Evolutionary conservation across 1,284 basidiomycete genomes (phyloP).

Genomic region (Xanthoconium separans): DNA sequence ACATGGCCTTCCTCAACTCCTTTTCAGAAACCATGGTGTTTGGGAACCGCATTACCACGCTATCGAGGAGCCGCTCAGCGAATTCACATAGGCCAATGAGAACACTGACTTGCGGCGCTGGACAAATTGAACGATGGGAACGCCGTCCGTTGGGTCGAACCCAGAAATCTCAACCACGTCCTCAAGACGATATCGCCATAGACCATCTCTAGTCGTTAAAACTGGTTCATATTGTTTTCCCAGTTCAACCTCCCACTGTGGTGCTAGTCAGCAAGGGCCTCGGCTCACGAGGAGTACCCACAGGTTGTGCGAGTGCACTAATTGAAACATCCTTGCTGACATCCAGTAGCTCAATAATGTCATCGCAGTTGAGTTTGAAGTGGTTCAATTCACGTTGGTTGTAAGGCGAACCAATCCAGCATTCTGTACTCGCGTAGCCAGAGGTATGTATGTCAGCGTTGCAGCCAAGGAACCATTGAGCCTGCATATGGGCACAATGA

Average conservation of each 20-base stretch:
- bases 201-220: slow-evolving; percentile 19
- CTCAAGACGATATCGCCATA: slow-evolving; percentile 27
- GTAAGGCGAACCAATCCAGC: slow-evolving; percentile 11
- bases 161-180: slow-evolving; percentile 25
- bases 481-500: slow-evolving; percentile 2
- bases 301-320: slow-evolving; percentile 5
- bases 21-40: slow-evolving; percentile 13
- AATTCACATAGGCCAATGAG: background rate
- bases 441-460: background rate
- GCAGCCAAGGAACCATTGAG: slow-evolving; percentile 12
- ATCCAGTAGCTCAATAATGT: slow-evolving; percentile 20
- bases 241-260: slow-evolving; percentile 22
- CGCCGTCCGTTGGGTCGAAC: slow-evolving; percentile 20
- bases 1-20: slow-evolving; percentile 12
- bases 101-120: slow-evolving; percentile 14
- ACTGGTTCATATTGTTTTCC: slow-evolving; percentile 22
- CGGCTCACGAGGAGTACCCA: background rate
- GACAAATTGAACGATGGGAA: slow-evolving; percentile 19
- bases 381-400: slow-evolving; percentile 7
- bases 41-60: slow-evolving; percentile 11
- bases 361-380: slow-evolving; percentile 3
- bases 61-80: background rate
- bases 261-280: background rate
- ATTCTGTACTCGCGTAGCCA: slow-evolving; percentile 7
- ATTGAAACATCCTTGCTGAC: slow-evolving; percentile 5